Evolutionary conservation across 352 stramenopile species (phyloP).

Genomic region (Phytophthora meadii): DNA sequence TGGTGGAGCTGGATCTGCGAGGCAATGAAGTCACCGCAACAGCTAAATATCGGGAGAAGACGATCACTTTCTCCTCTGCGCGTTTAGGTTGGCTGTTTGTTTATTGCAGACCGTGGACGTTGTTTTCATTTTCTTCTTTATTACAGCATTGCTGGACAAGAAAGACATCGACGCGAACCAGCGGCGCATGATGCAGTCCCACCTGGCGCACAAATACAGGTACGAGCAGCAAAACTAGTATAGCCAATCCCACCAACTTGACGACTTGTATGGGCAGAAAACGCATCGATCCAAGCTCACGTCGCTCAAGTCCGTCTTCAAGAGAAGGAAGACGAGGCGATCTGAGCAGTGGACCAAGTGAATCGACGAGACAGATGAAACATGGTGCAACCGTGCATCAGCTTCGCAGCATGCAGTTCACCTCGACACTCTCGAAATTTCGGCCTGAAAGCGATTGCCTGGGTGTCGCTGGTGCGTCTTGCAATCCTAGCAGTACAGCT

Average conservation of each 20-base stretch:
- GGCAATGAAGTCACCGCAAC: conserved; percentile 59
- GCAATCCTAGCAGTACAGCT: conserved; percentile 39
- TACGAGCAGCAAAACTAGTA: conserved; percentile 11
- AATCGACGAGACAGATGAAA: conserved; percentile 51
- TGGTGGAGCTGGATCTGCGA: conserved; percentile 68
- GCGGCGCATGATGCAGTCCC: conserved; percentile 81
- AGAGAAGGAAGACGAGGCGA: conserved; percentile 12
- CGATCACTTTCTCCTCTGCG: conserved; percentile 73
- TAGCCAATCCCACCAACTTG: not conserved
- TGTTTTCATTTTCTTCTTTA: conserved; percentile 6
- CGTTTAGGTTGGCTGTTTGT: conserved; percentile 44
- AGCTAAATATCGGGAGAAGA: conserved; percentile 76
- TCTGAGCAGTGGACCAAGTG: conserved; percentile 17
- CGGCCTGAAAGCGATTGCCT: conserved; percentile 32
- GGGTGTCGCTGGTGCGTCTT: conserved; percentile 51
- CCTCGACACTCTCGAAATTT: conserved; percentile 14
- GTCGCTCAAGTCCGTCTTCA: conserved; percentile 8
- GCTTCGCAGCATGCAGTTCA: conserved; percentile 49
- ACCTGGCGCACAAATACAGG: conserved; percentile 81
- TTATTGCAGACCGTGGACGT: not conserved
- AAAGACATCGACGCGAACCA: conserved; percentile 79
- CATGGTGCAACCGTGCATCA: conserved; percentile 57
- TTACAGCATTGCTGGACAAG: conserved; percentile 67
- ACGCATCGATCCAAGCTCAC: conserved; percentile 16
- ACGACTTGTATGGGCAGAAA: conserved; percentile 37